A percentile compares a stretch with the other conserved stretches of the same genome.
Conservation (phyloP, 2,329 filamentous ascomycete genomes). For the Paraconiothyrium brasiliense region DNA sequence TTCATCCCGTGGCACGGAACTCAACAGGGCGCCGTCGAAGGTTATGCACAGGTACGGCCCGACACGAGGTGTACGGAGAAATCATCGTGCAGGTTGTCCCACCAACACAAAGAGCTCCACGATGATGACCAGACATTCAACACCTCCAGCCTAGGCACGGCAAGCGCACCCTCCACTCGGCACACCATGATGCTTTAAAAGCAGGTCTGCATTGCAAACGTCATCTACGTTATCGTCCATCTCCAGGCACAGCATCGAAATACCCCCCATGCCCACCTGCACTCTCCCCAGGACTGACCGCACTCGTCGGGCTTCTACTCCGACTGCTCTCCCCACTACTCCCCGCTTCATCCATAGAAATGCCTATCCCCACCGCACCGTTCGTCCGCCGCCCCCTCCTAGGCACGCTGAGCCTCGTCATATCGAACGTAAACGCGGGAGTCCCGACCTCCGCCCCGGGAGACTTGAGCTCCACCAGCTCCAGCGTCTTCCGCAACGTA, state of each 20-base stretch:
- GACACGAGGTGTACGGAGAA: too few species aligned
- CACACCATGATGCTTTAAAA: background rate
- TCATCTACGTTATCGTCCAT: background rate
- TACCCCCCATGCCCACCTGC: background rate
- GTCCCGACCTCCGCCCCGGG: constrained; percentile 35
- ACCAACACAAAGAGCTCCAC: too few species aligned
- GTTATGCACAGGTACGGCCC: too few species aligned
- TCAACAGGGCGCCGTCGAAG: too few species aligned
- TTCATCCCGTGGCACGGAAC: too few species aligned
- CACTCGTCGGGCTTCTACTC: background rate
- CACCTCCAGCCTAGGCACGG: too few species aligned
- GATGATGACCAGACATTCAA: too few species aligned
- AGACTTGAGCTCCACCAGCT: constrained; percentile 54
- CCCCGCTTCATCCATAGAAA: constrained; percentile 4
- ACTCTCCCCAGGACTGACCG: constrained; percentile 1
- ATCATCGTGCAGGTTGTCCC: too few species aligned
- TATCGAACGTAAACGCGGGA: constrained; percentile 46
- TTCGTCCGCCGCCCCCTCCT: constrained; percentile 27
- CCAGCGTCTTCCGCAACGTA: constrained; percentile 77
- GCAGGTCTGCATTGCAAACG: too few species aligned
- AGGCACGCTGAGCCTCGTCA: constrained; percentile 41
- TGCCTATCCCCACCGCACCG: constrained; percentile 22
- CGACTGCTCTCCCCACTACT: constrained; percentile 3
- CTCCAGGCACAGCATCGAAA: constrained; percentile 3
- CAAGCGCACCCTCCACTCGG: too few species aligned